Conservation (phyloP, 2,329 filamentous ascomycete genomes). For the Byssothecium circinans region DNA sequence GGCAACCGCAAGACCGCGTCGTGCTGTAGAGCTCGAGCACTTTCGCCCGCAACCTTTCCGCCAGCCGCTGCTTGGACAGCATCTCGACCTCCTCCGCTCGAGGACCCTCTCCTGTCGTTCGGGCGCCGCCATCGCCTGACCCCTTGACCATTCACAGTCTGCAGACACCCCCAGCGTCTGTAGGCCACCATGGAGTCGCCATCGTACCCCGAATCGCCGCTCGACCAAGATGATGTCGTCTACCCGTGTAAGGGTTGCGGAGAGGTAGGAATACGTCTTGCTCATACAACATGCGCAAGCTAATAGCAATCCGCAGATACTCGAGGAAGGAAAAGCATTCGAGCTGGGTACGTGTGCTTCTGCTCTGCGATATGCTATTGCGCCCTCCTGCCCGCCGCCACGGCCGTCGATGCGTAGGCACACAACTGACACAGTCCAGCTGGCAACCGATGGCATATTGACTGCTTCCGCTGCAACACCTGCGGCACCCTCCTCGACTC, state of each 20-base stretch:
- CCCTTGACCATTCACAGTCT: not conserved
- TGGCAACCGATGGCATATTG: slow-evolving; percentile 96
- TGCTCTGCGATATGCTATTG: no score
- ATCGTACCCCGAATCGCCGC: slow-evolving; percentile 56
- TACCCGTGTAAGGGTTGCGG: slow-evolving; percentile 68
- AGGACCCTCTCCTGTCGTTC: not conserved
- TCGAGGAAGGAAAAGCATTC: slow-evolving; percentile 98
- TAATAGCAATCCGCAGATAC: slow-evolving; percentile 63
- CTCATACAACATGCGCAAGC: slow-evolving; percentile 2
- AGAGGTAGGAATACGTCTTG: slow-evolving; percentile 33
- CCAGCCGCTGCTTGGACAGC: not conserved
- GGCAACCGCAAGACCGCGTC: not conserved
- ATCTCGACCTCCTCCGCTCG: not conserved
- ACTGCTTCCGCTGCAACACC: slow-evolving; percentile 97
- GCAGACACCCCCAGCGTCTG: not conserved
- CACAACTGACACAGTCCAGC: slow-evolving; percentile 57
- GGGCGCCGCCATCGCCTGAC: not conserved
- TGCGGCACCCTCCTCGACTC: slow-evolving; percentile 96
- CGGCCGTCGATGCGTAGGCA: not conserved
- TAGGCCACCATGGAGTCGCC: slow-evolving; percentile 55
- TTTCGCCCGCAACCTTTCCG: not conserved
- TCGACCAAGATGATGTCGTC: slow-evolving; percentile 53
- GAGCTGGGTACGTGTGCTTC: slow-evolving; percentile 80
- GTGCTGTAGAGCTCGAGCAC: not conserved
- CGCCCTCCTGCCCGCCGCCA: slow-evolving; percentile 7